Base-by-base conservation (phyloP, 352 stramenopile species). In the Pythium rhizo-oryzae region DNA sequence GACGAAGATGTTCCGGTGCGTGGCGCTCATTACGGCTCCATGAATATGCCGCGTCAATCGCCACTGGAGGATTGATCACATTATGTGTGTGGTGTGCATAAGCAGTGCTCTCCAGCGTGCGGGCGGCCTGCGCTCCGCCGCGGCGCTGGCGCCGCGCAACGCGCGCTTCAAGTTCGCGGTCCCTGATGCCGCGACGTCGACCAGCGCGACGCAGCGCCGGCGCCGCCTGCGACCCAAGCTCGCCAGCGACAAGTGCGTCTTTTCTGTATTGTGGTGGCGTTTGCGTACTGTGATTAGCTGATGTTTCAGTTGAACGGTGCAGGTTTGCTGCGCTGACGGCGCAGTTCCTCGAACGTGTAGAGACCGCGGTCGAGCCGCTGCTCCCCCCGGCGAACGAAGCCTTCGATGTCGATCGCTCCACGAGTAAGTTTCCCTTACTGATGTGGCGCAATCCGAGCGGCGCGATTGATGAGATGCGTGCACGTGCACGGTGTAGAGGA, bases 301-400 rank as follows among this genome's bases (percentile, higher is more conserved):
- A n/a, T n/a, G 41, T 33, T 6, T 33, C n/a, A n/a, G 39, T 46
- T 5, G 11, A 11, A 39, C 33, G 41, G 41, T 15, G 41, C 56
- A 94, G 86, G 64, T 94, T 94, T 51, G 49, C 63, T 1, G 68
- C 64, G 28, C 60, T 94, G 28, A 77, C 80, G 44, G 59, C 63
- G 8, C 62, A 74, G 49, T 94, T 91, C 66, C 75, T 94, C 24
- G 84, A 92, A 39, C 82, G 83, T 21, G 83, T 93, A 23, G 72
- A 92, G 46, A 54, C 25, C 37, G 86, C 86, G 1, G 68, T 94
- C 41, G 69, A 69, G 65, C 86, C 86, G 35, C 67, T 94, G 39
- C 67, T 85, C 44, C 84, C 86, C 15, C 86, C 86, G 1, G 69
- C 82, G 47, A 94, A 94, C 53, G 67, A 82, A 4, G 61, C 73